phyloP scores from a whole-genome alignment of 768 basidiomycete species.

The Lyophyllum semitale region DNA sequence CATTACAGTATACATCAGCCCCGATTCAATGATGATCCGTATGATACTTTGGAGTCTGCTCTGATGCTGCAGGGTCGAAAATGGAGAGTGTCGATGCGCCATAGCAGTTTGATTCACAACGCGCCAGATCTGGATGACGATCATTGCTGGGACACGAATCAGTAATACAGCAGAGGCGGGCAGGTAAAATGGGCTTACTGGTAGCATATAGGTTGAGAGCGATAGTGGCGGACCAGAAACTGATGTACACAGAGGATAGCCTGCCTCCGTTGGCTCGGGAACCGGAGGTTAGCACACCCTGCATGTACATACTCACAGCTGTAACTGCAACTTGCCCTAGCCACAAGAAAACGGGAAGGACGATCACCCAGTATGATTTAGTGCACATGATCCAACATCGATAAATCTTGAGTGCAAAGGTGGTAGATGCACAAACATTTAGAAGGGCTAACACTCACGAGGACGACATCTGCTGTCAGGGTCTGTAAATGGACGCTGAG shows the following conservation, averaged over 20 bases:
- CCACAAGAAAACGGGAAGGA: constrained; percentile 33
- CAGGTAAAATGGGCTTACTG: constrained; percentile 23
- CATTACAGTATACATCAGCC: constrained; percentile 35
- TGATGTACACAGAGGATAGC: constrained; percentile 37
- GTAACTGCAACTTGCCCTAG: constrained; percentile 33
- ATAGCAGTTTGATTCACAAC: neutral
- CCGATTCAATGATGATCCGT: constrained; percentile 39
- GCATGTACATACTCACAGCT: neutral
- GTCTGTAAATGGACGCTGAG: constrained; percentile 28
- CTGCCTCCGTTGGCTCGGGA: neutral
- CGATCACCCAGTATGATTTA: constrained; percentile 30
- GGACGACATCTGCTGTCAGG: constrained; percentile 42
- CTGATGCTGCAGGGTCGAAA: neutral
- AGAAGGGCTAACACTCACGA: constrained; percentile 28
- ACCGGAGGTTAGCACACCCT: neutral
- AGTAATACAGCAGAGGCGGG: neutral
- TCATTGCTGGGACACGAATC: constrained; percentile 28
- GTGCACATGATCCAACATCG: constrained; percentile 40
- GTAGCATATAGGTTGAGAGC: constrained; percentile 38
- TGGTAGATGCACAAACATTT: neutral
- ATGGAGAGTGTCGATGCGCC: neutral
- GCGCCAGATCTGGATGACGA: constrained; percentile 38
- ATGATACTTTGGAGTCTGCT: constrained; percentile 24
- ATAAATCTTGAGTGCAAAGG: neutral
- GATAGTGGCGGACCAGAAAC: constrained; percentile 37